Evolutionary conservation across 306 rosid genomes (phyloP), one percentile per base, ranked within the genome.

Genomic region (Hylodesmum podocarpum): DNA sequence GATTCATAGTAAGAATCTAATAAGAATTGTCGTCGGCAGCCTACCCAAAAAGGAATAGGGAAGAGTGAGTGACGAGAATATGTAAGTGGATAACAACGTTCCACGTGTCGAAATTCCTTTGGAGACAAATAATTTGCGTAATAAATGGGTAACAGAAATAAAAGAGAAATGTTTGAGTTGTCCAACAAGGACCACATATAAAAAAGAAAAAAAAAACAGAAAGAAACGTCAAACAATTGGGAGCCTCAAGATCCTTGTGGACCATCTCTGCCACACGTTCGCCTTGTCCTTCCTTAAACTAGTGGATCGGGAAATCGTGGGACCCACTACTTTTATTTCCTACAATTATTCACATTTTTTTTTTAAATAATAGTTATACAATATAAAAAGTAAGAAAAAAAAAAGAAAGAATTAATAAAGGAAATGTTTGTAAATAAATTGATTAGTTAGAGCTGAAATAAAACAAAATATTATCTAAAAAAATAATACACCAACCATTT

Each of bases 221-320:
- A 29, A 21, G 13, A 10, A 49, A 44, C n/a, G 27, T 21, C 14
- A 46, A 47, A n/a, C 47, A 46, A 47, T 70, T 79, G 24, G 36
- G 28, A 79, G 73, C 58, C 83, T 13, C 66, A 62, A 25, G 78
- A 79, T 70, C 57, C 57, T 33, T 24, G 62, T 68, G 76, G 82
- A 46, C 6, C 19, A 2, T 21, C 43, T 18, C 15, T 1, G 27
- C 29, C n/a, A 34, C 81, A 69, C 70, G 66, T 62, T 6, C 8
- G 80, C 68, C 4, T 6, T 22, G 25, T 27, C 4, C 28, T 41
- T 28, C 57, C 25, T 6, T 10, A 14, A n/a, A 81, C 47, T 72
- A 31, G 83, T 80, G 88, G 88, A 15, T 37, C 4, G 61, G 40
- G 39, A 69, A 31, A 22, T 5, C 2, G 0, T 62, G 75, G 86